Percentiles rank a stretch among this genome's conserved stretches.
These are phyloP conservation scores for Ogataea populi-albae DNA, from an alignment of 805 yeast genomes.

Conservation along the genomic window DNA sequence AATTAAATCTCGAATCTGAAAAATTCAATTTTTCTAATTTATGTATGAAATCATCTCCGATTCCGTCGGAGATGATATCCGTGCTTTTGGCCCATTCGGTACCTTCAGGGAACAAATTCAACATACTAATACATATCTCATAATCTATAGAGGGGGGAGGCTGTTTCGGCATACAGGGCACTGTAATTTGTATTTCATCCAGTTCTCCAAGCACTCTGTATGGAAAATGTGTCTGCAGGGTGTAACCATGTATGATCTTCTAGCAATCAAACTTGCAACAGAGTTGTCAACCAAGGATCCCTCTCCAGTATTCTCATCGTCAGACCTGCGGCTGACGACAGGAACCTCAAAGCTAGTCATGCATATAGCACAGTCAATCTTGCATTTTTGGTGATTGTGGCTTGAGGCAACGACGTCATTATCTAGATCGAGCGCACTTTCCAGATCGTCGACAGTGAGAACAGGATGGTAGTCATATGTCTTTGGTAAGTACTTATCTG, in stretches of 20 bases:
- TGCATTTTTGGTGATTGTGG: constrained; percentile 37
- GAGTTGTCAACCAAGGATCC: constrained; percentile 9
- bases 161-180: constrained; percentile 91
- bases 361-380: constrained; percentile 84
- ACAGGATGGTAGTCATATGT: constrained; percentile 82
- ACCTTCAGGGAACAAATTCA: too few relatives aligned
- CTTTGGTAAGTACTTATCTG: constrained; percentile 69
- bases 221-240: constrained; percentile 93
- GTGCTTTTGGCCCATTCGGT: too few relatives aligned
- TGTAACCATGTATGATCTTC: constrained; percentile 69
- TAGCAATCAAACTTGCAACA: constrained; percentile 26
- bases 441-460: constrained; percentile 56
- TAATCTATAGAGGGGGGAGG: constrained; percentile 68
- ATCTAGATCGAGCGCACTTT: constrained; percentile 57
- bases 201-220: constrained; percentile 78
- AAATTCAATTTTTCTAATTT: neutral
- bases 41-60: neutral
- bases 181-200: constrained; percentile 92
- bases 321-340: constrained; percentile 26
- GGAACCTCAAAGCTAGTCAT: constrained; percentile 75
- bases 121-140: too few relatives aligned
- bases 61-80: constrained; percentile 1
- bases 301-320: constrained; percentile 12
- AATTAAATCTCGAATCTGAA: constrained; percentile 1
- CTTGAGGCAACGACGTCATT: constrained; percentile 37